These are phyloP conservation scores for Plectosphaerella sp. DNA, from an alignment of 2,329 filamentous ascomycete species.

Conservation along the genomic window DNA sequence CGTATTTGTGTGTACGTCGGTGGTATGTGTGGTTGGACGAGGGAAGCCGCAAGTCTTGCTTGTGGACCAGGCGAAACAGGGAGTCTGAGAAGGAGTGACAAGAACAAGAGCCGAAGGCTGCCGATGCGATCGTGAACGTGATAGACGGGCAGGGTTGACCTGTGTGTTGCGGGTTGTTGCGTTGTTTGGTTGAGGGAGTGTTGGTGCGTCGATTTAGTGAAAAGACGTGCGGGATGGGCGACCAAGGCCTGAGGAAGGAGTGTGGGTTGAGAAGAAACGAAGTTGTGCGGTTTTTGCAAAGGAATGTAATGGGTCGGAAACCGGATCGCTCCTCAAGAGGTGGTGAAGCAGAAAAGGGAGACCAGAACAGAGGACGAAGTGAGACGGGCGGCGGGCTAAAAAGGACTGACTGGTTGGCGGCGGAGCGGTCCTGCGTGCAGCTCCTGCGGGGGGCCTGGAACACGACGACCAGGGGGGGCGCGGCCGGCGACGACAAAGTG, in stretches of 20 bases:
- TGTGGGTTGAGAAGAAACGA: slow-evolving; percentile 4
- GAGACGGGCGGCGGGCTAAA: slow-evolving; percentile 6
- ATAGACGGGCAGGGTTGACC: background rate
- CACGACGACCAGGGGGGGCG: background rate
- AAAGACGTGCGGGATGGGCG: slow-evolving; percentile 5
- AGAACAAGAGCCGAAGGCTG: slow-evolving; percentile 3
- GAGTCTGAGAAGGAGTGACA: slow-evolving; percentile 12
- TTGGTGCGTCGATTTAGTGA: slow-evolving; percentile 6
- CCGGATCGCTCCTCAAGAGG: slow-evolving; percentile 3
- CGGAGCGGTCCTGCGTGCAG: background rate
- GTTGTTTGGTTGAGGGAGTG: slow-evolving; percentile 12
- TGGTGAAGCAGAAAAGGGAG: slow-evolving; percentile 5
- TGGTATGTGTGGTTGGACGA: slow-evolving; percentile 1
- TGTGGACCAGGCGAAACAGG: slow-evolving; percentile 8
- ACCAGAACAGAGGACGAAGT: slow-evolving; percentile 2
- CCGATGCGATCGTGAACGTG: slow-evolving; percentile 5
- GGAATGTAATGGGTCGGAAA: slow-evolving; percentile 5
- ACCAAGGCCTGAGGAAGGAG: slow-evolving; percentile 3
- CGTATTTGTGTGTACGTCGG: background rate
- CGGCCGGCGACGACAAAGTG: background rate
- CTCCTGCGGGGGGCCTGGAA: background rate
- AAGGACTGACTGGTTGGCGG: background rate
- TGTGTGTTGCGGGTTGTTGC: background rate
- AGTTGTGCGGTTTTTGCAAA: slow-evolving; percentile 1
- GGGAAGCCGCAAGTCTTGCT: slow-evolving; percentile 9